Base-by-base conservation (phyloP, 495 filamentous ascomycete species). In the Talaromyces thailandensis region DNA sequence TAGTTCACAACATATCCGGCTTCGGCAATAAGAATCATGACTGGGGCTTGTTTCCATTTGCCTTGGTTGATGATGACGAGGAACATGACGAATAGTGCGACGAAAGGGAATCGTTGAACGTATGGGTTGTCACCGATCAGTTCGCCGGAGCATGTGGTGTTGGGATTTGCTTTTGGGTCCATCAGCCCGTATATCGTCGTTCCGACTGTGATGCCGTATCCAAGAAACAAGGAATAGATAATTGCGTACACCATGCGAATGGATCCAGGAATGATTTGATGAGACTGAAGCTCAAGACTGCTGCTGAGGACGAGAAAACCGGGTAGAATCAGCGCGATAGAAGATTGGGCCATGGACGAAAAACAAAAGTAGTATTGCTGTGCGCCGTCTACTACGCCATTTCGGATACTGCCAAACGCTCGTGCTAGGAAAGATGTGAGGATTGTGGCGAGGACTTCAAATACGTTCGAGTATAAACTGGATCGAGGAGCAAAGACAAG, bases 191-290 rank as follows among this genome's bases (percentile, higher is more conserved):
- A 96, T 21, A 98, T 79, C 2, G 89, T 90, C 0, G 91, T 92
- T 32, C 93, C 93, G 40, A 98, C 90, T 0, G 93, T 96, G 67
- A 98, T 96, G 25, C 93, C 93, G 66, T 93, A 97, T 26, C 92
- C 93, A 6, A 98, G 86, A 75, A 96, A 96, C 1, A 97, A 80
- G 0, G 93, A 93, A 72, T 96, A 97, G 63, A 97, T 93, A 64
- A 97, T 88, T 8, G 92, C 89, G 68, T 96, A 96, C 1, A 98
- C 90, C 89, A 97, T 93, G 50, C 93, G 90, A 35, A 96, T 90
- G 9, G 90, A 92, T 2, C 93, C 93, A 25, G 93, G 91, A 21
- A 97, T 89, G 58, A 98, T 87, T 63, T 88, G 86, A 56, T 85
- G 82, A 2, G 89, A 93, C 71, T 97, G 93, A 12, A 98, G 82